Conservation (phyloP, 768 basidiomycete genomes). For the Auricularia heimuer region DNA sequence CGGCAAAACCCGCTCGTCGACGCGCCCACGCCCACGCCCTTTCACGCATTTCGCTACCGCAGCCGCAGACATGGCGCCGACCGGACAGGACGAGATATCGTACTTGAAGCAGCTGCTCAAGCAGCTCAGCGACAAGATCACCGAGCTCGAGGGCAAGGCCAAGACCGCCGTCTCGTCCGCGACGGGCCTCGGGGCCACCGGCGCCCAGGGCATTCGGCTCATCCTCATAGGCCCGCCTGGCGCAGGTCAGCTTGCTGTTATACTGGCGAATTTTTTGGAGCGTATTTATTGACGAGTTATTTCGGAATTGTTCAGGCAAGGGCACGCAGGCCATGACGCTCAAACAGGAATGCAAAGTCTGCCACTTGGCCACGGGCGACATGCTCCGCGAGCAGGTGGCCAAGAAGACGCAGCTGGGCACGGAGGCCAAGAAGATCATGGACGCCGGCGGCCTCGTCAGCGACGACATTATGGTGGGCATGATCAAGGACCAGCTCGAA, state of each 20-base stretch:
- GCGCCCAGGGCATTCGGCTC: conserved; percentile 61
- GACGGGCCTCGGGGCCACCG: conserved; percentile 13
- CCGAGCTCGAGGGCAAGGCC: conserved; percentile 58
- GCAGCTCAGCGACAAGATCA: conserved; percentile 88
- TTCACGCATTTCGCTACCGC: neutral
- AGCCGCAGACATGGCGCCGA: conserved; percentile 9
- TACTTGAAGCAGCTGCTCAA: conserved; percentile 89
- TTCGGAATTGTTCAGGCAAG: conserved; percentile 54
- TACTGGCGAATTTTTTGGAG: neutral
- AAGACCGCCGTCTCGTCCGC: conserved; percentile 33
- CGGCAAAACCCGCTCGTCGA: neutral
- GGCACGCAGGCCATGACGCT: conserved; percentile 96
- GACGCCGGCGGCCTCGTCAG: conserved; percentile 90
- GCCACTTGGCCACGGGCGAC: conserved; percentile 97
- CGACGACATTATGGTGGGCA: conserved; percentile 95
- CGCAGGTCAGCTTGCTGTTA: conserved; percentile 53
- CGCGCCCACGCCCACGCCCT: neutral
- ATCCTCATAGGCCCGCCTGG: conserved; percentile 96
- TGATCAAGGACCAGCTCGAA: conserved; percentile 93
- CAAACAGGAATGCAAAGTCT: conserved; percentile 87
- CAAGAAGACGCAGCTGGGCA: conserved; percentile 76
- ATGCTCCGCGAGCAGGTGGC: conserved; percentile 94
- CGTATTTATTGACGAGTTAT: neutral
- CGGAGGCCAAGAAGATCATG: conserved; percentile 96
- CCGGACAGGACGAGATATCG: conserved; percentile 61